Conservation (phyloP, 2,329 filamentous ascomycete genomes). For the Penicillium sp. region DNA sequence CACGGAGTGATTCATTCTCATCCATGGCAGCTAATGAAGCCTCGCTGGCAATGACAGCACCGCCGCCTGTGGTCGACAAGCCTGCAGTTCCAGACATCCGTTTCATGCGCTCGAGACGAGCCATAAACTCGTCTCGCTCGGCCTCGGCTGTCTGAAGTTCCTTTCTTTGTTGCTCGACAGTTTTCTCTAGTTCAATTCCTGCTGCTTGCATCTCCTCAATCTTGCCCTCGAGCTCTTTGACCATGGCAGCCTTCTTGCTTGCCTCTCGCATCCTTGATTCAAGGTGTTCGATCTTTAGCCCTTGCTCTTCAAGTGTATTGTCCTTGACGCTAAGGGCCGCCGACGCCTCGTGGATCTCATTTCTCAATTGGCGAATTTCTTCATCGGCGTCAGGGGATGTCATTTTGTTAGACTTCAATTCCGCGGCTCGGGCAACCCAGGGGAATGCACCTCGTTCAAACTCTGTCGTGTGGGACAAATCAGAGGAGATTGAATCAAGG, state of each 20-base stretch:
- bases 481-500: constrained; percentile 64
- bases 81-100: constrained; percentile 39
- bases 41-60: constrained; percentile 38
- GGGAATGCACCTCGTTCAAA: constrained; percentile 74
- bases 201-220: constrained; percentile 40
- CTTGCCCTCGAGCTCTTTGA: constrained; percentile 44
- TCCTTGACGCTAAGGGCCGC: constrained; percentile 69
- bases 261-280: constrained; percentile 83
- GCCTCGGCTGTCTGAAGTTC: constrained; percentile 38
- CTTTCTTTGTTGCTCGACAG: constrained; percentile 36
- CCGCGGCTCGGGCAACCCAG: constrained; percentile 77
- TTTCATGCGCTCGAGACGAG: constrained; percentile 44
- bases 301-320: constrained; percentile 75
- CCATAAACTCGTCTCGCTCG: constrained; percentile 42
- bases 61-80: constrained; percentile 35
- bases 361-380: constrained; percentile 73
- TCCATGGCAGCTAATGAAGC: constrained; percentile 41
- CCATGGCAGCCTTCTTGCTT: constrained; percentile 63
- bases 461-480: constrained; percentile 69
- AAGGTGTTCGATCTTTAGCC: constrained; percentile 90
- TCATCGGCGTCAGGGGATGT: constrained; percentile 79
- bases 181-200: constrained; percentile 32
- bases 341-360: constrained; percentile 74
- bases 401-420: constrained; percentile 76
- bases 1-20: constrained; percentile 44